Percentiles rank a stretch among this genome's conserved stretches.
Evolutionary conservation across 75 land plant species (phyloP).

Genomic region (Isoetes taiwanensis): DNA sequence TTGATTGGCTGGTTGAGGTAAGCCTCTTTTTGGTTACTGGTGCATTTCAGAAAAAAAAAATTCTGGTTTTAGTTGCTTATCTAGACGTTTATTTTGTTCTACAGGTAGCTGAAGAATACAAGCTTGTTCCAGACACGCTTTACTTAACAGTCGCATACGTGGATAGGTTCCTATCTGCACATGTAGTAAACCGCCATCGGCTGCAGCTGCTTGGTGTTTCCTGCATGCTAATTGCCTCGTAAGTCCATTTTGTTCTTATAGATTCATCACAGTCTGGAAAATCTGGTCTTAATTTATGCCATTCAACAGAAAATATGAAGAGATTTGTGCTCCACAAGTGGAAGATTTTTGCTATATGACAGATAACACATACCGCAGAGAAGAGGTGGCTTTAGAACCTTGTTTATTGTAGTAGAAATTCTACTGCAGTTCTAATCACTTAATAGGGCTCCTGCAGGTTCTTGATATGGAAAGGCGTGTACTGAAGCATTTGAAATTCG

Average conservation of each 20-base stretch:
- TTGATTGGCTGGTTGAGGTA: constrained; percentile 92
- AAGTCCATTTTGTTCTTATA: constrained; percentile 6
- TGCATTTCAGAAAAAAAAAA: too few species aligned
- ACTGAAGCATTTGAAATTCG: constrained; percentile 61
- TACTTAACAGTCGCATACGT: constrained; percentile 34
- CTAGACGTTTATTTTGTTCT: too few species aligned
- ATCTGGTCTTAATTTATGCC: background rate
- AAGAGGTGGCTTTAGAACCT: constrained; percentile 72
- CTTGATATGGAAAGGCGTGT: constrained; percentile 75
- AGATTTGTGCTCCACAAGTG: constrained; percentile 91
- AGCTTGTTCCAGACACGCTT: constrained; percentile 41
- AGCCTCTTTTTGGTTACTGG: too few species aligned
- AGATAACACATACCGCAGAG: constrained; percentile 78
- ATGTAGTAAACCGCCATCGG: constrained; percentile 24
- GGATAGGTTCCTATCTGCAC: constrained; percentile 31
- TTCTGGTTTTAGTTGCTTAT: too few species aligned
- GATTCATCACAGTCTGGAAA: too few species aligned
- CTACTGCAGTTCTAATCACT: too few species aligned
- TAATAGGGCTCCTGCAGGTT: constrained; percentile 50
- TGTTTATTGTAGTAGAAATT: background rate
- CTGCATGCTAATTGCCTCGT: constrained; percentile 48
- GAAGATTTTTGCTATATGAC: constrained; percentile 95
- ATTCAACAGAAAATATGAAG: constrained; percentile 72
- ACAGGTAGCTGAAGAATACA: constrained; percentile 45
- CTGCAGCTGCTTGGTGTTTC: constrained; percentile 38